A percentile compares a stretch with the other conserved stretches of the same genome.
Conservation (phyloP, 179 eudicot genomes). For the Drosera spatulata region DNA sequence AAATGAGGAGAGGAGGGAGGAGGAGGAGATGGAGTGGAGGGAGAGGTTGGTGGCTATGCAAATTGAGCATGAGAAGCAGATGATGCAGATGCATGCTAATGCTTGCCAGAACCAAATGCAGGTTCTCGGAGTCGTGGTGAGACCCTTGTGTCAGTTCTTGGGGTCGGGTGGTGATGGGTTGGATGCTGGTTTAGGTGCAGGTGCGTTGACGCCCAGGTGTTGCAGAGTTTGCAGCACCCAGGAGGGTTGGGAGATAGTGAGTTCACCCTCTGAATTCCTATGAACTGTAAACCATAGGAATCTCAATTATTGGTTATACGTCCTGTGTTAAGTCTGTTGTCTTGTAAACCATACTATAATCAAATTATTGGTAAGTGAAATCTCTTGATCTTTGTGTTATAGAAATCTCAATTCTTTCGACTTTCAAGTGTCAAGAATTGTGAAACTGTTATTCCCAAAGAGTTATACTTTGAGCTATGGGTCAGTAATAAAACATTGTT, state of each 20-base stretch:
- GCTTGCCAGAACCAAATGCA: constrained; percentile 88
- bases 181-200: constrained; percentile 35
- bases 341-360: no score
- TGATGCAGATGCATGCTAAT: constrained; percentile 81
- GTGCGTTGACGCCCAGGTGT: constrained; percentile 49
- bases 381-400: no score
- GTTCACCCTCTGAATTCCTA: constrained; percentile 60
- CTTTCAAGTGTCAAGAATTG: no score
- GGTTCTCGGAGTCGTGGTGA: constrained; percentile 55
- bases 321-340: no score
- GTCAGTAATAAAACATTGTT: no score
- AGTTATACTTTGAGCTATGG: no score
- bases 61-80: constrained; percentile 83
- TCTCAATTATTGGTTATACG: no score
- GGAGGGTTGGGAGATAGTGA: constrained; percentile 54
- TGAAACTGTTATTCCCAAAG: no score
- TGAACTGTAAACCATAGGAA: constrained; percentile 19
- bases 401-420: no score
- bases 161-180: constrained; percentile 60
- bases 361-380: no score
- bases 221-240: constrained; percentile 66
- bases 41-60: constrained; percentile 67
- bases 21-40: constrained; percentile 88
- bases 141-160: constrained; percentile 67
- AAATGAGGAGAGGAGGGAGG: constrained; percentile 83